Percentiles rank a stretch among this genome's conserved stretches.
phyloP scores from a whole-genome alignment of 2,329 filamentous ascomycete genomes.

The Ophiostoma piceae region DNA sequence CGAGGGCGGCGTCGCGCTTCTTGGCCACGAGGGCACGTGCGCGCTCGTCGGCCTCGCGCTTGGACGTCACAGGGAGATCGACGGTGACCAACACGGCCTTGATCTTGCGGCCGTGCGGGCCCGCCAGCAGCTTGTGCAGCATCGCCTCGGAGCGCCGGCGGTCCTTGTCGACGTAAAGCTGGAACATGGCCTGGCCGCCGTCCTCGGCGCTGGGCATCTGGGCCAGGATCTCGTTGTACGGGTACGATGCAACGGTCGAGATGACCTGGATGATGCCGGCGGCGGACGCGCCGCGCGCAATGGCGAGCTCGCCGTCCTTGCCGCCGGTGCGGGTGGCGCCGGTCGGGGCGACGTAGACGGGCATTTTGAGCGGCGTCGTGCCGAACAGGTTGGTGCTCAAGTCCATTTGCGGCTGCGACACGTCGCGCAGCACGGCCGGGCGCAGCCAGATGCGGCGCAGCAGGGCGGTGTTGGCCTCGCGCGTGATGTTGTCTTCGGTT shows the following conservation, averaged over 20 bases:
- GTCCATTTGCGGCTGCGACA: constrained; percentile 37
- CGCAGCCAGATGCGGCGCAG: constrained; percentile 48
- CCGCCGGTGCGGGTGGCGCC: constrained; percentile 48
- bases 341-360: constrained; percentile 47
- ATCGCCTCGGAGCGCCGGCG: constrained; percentile 18
- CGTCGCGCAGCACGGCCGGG: constrained; percentile 47
- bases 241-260: constrained; percentile 28
- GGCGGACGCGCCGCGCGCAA: constrained; percentile 44
- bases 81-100: constrained; percentile 47
- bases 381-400: constrained; percentile 42
- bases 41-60: constrained; percentile 54
- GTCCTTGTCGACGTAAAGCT: constrained; percentile 28
- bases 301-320: constrained; percentile 47
- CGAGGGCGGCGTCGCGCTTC: constrained; percentile 25
- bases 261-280: constrained; percentile 46
- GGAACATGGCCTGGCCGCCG: constrained; percentile 35
- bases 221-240: constrained; percentile 26
- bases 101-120: constrained; percentile 34
- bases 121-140: constrained; percentile 22
- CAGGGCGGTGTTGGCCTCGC: constrained; percentile 44
- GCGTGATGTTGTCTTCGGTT: constrained; percentile 48
- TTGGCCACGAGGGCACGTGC: constrained; percentile 15
- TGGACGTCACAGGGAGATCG: constrained; percentile 51
- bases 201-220: constrained; percentile 30
- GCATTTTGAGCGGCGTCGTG: constrained; percentile 35